phyloP scores from a whole-genome alignment of 2,329 filamentous ascomycete species.

The Arthrinium puccinioides region DNA sequence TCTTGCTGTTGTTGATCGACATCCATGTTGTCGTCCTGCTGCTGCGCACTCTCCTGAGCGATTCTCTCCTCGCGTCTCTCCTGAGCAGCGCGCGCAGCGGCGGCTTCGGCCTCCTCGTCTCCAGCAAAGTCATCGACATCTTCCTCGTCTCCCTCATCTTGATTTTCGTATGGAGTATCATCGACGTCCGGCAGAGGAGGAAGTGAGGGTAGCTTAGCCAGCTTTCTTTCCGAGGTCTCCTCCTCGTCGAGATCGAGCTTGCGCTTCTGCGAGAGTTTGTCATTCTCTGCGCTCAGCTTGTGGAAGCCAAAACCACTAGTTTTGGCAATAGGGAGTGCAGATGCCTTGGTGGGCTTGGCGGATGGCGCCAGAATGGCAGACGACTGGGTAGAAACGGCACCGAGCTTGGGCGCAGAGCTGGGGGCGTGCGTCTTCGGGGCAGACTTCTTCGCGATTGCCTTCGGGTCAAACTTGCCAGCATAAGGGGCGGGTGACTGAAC shows the following conservation, averaged over 20 bases:
- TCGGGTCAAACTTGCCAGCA: constrained; percentile 78
- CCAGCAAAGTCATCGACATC: constrained; percentile 72
- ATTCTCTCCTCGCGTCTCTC: constrained; percentile 71
- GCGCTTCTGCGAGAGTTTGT: constrained; percentile 62
- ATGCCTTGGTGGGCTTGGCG: constrained; percentile 29
- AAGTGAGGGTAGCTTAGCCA: constrained; percentile 81
- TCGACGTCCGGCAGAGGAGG: constrained; percentile 59
- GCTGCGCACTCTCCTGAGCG: constrained; percentile 44
- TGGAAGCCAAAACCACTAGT: constrained; percentile 79
- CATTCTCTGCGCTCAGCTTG: constrained; percentile 57
- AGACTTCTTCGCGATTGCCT: constrained; percentile 76
- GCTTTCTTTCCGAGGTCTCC: constrained; percentile 76
- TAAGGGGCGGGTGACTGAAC: constrained; percentile 52
- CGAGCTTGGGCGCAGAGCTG: constrained; percentile 45
- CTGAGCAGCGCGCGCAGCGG: constrained; percentile 76
- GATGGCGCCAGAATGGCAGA: constrained; percentile 25
- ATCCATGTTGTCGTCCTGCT: constrained; percentile 32
- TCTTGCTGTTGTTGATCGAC: constrained; percentile 19
- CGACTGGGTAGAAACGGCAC: constrained; percentile 33
- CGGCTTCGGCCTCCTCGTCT: constrained; percentile 81
- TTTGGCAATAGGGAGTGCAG: constrained; percentile 59
- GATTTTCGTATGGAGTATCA: constrained; percentile 51
- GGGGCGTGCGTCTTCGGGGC: constrained; percentile 49
- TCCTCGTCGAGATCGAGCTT: constrained; percentile 85
- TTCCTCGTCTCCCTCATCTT: constrained; percentile 57